A percentile compares a stretch with the other conserved stretches of the same genome.
These are phyloP conservation scores for Albugo laibachii DNA, from an alignment of 352 stramenopile species.

Conservation along the genomic window DNA sequence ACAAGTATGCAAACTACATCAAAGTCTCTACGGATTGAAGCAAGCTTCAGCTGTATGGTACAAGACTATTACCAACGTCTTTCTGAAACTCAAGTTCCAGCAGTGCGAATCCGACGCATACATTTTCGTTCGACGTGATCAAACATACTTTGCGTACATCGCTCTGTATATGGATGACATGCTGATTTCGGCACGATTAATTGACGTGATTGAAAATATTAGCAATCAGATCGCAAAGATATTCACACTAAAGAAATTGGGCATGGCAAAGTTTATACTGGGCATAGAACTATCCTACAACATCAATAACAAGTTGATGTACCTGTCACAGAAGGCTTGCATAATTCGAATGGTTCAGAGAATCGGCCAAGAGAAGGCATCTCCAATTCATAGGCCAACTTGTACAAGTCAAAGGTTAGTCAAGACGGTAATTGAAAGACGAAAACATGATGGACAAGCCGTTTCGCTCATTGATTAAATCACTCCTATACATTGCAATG, in stretches of 20 bases:
- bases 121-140: slow-evolving; percentile 5
- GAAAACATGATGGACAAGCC: background rate
- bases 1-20: background rate
- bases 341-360: slow-evolving; percentile 5
- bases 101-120: slow-evolving; percentile 7
- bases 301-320: background rate
- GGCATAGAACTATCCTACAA: slow-evolving; percentile 11
- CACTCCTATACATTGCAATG: background rate
- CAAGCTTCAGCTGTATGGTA: slow-evolving; percentile 11
- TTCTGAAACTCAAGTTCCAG: slow-evolving; percentile 4
- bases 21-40: slow-evolving; percentile 6
- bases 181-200: slow-evolving; percentile 3
- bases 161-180: slow-evolving; percentile 9
- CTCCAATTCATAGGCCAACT: background rate
- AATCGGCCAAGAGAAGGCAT: background rate
- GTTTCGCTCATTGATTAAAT: background rate
- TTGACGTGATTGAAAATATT: slow-evolving; percentile 2
- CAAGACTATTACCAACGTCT: slow-evolving; percentile 7
- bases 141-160: slow-evolving; percentile 4
- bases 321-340: slow-evolving; percentile 10
- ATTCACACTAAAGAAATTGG: slow-evolving; percentile 11
- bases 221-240: background rate
- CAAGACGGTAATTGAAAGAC: background rate
- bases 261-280: slow-evolving; percentile 6
- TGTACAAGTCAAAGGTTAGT: background rate